Evolutionary conservation across 2,329 filamentous ascomycete genomes (phyloP).

Genomic region (Epichloe sibirici): DNA sequence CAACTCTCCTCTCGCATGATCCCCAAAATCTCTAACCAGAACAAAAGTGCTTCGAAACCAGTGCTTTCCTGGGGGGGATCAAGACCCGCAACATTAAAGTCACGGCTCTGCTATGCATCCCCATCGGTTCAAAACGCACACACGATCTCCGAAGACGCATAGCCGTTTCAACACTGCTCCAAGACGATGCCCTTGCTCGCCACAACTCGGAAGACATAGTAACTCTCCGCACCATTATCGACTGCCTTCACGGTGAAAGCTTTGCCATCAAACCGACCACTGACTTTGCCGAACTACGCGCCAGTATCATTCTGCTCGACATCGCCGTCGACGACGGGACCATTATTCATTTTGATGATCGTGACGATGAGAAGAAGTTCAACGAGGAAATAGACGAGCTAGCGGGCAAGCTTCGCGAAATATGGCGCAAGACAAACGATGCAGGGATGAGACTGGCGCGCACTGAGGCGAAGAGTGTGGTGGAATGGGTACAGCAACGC

Average conservation of each 20-base stretch:
- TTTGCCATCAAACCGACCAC: slow-evolving; percentile 44
- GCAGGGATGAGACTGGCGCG: slow-evolving; percentile 59
- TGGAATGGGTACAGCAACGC: slow-evolving; percentile 65
- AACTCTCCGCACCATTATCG: slow-evolving; percentile 29
- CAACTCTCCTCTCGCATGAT: background rate
- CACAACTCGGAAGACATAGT: slow-evolving; percentile 29
- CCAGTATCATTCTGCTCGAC: slow-evolving; percentile 57
- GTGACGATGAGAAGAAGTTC: slow-evolving; percentile 37
- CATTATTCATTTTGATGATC: slow-evolving; percentile 15
- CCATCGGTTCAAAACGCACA: slow-evolving; percentile 33
- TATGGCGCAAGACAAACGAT: slow-evolving; percentile 56
- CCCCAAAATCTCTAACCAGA: slow-evolving; percentile 1
- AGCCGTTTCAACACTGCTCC: slow-evolving; percentile 51
- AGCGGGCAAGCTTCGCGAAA: slow-evolving; percentile 41
- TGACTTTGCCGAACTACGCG: slow-evolving; percentile 56
- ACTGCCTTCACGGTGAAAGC: slow-evolving; percentile 32
- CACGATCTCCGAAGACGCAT: slow-evolving; percentile 55
- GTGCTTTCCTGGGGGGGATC: slow-evolving; percentile 33
- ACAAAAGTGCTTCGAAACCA: slow-evolving; percentile 37
- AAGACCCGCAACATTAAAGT: slow-evolving; percentile 38
- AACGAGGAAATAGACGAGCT: slow-evolving; percentile 61
- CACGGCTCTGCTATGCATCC: slow-evolving; percentile 46
- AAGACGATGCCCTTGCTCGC: slow-evolving; percentile 30
- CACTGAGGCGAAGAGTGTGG: slow-evolving; percentile 62
- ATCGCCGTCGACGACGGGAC: slow-evolving; percentile 57